Base-by-base conservation (phyloP, 805 yeast species). In the Wickerhamiella occidentalis region DNA sequence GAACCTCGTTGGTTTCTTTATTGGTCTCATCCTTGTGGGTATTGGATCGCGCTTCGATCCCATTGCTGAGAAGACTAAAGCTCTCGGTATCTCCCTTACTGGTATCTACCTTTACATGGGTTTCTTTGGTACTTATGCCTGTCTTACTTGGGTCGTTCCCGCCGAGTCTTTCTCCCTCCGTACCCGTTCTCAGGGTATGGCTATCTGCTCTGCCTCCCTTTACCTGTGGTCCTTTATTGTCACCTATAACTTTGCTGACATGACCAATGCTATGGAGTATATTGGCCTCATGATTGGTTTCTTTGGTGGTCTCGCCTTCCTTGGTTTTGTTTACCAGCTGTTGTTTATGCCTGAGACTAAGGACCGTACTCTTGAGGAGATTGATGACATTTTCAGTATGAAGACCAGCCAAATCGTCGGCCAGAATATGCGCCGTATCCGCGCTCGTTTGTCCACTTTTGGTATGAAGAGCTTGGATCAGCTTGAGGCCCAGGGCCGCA, bases 271-370 rank as follows among this genome's bases (percentile, higher is more conserved):
- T 3, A 69, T 79, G 71, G 76, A 82, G 3, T 68, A 73, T 58
- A 76, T 81, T 11, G 84, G 85, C 25, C 68, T 79, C 54, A 71
- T 79, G 6, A 63, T 78, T 44, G 84, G 84, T 0, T 79, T 79
- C 70, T 79, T 76, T 57, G 84, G 82, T 45, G 83, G 82, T 42
- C 71, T 79, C 57, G 81, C 82, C 1, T 72, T 75, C 50, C 50
- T 78, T 25, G 83, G 81, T 4, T 61, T 61, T 54, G 42, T 61
- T 45, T 62, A 61, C 53, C 65, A 61, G 52, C 50, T 62, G 49
- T 60, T 78, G 53, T 75, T 77, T 64, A 77, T 79, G 75, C 84
- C 82, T 35, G 86, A 81, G 65, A 80, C 86, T 30, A 80, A 79
- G 66, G 80, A 75, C 57, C 77, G 74, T 66, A 77, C 85, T 12